A percentile compares a stretch with the other conserved stretches of the same genome.
phyloP scores from a whole-genome alignment of 352 stramenopile species.

The Saprolegnia parasitica region DNA sequence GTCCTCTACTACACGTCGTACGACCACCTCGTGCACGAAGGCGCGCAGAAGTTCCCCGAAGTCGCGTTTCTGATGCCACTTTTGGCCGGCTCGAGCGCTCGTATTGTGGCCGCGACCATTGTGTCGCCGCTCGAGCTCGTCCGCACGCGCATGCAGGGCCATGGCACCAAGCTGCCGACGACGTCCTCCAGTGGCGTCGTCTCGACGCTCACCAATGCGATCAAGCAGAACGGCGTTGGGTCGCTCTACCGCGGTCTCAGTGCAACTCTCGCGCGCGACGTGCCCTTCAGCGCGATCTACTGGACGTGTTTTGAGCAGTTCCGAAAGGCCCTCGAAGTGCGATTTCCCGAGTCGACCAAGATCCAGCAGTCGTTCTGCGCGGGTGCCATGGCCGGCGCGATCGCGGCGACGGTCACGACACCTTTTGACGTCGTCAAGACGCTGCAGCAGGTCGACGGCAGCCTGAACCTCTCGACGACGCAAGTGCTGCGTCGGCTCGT shows the following conservation, averaged over 20 bases:
- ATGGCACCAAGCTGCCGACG: slow-evolving; percentile 24
- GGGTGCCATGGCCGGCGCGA: slow-evolving; percentile 75
- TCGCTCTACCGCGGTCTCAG: slow-evolving; percentile 83
- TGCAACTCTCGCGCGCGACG: slow-evolving; percentile 90
- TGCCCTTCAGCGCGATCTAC: slow-evolving; percentile 95
- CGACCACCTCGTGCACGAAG: slow-evolving; percentile 71
- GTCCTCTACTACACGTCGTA: slow-evolving; percentile 95
- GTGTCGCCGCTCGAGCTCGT: slow-evolving; percentile 87
- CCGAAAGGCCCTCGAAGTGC: slow-evolving; percentile 7
- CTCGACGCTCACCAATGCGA: slow-evolving; percentile 49
- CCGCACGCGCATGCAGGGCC: slow-evolving; percentile 78
- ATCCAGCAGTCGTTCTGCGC: slow-evolving; percentile 62
- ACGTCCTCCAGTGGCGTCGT: slow-evolving; percentile 33
- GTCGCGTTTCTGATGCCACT: slow-evolving; percentile 49
- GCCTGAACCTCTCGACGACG: slow-evolving; percentile 37
- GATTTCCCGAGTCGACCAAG: slow-evolving; percentile 33
- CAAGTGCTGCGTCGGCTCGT: slow-evolving; percentile 50
- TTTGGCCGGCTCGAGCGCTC: slow-evolving; percentile 56
- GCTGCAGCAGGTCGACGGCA: slow-evolving; percentile 66
- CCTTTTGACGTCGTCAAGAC: slow-evolving; percentile 97
- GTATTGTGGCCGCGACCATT: slow-evolving; percentile 66
- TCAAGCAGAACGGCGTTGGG: slow-evolving; percentile 58
- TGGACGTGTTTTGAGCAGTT: slow-evolving; percentile 90
- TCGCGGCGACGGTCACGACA: slow-evolving; percentile 89
- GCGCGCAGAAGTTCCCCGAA: slow-evolving; percentile 37